Percentiles rank a stretch among this genome's conserved stretches.
phyloP scores from a whole-genome alignment of 441 rosid genomes.

The Populus trichocarpa region DNA sequence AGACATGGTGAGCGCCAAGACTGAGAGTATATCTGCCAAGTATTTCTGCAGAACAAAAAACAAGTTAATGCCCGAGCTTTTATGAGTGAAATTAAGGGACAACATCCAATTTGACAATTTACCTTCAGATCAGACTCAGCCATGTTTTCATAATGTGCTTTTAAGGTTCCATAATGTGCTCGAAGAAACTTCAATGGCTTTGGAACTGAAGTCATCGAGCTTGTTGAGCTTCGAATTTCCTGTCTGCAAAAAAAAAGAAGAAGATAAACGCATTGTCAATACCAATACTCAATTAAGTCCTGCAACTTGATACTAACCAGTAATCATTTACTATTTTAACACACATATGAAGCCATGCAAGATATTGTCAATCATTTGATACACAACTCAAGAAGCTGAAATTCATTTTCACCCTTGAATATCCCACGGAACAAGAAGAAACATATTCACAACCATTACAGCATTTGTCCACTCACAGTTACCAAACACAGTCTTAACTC shows the following conservation, averaged over 20 bases:
- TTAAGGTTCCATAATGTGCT: constrained; percentile 93
- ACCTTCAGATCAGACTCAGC: constrained; percentile 71
- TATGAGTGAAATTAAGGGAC: background rate
- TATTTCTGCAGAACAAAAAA: constrained; percentile 53
- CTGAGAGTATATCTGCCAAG: constrained; percentile 90
- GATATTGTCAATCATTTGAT: background rate
- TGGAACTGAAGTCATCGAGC: constrained; percentile 97
- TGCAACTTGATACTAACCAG: background rate
- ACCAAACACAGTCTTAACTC: background rate
- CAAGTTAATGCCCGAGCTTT: background rate
- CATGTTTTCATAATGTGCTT: constrained; percentile 64
- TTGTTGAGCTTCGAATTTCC: constrained; percentile 80
- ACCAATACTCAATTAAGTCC: background rate
- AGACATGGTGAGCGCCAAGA: constrained; percentile 95
- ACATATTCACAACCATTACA: background rate
- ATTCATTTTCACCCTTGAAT: background rate
- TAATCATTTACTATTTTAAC: background rate
- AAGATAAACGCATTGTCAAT: background rate
- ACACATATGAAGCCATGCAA: background rate
- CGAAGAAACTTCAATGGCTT: constrained; percentile 97
- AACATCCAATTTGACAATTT: constrained; percentile 1
- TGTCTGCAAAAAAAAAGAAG: constrained; percentile 42
- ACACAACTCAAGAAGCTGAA: background rate
- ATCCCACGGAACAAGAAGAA: background rate
- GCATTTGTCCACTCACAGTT: background rate